phyloP scores from a whole-genome alignment of 768 basidiomycete genomes.

The Rhodotorula babjevae region DNA sequence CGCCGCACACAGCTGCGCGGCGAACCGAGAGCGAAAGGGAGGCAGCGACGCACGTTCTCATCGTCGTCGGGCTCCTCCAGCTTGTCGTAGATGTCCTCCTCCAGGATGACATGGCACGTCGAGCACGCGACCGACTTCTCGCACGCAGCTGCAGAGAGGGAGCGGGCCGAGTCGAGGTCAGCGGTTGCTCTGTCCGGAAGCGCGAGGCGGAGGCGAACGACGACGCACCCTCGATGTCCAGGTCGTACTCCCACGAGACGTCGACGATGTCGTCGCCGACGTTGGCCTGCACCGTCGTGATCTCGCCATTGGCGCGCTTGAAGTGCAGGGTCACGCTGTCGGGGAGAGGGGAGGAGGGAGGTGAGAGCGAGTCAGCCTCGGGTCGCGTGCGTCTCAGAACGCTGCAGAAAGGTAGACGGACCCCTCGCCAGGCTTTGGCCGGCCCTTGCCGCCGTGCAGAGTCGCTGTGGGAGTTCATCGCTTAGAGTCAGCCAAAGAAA shows the following conservation, averaged over 20 bases:
- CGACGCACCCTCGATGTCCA: conserved; percentile 85
- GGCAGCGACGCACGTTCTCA: conserved; percentile 58
- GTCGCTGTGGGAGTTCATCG: conserved; percentile 14
- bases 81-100: conserved; percentile 72
- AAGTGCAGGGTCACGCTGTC: conserved; percentile 81
- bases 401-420: conserved; percentile 40
- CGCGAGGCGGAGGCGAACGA: neutral
- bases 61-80: conserved; percentile 93
- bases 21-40: too few relatives aligned
- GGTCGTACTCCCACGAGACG: conserved; percentile 88
- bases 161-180: neutral
- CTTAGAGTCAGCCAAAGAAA: neutral
- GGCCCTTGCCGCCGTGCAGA: conserved; percentile 56
- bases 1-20: too few relatives aligned
- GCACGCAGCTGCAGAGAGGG: conserved; percentile 69
- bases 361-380: neutral
- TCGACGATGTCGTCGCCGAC: conserved; percentile 89
- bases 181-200: too few relatives aligned
- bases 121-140: conserved; percentile 96
- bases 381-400: neutral
- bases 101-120: conserved; percentile 89
- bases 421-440: conserved; percentile 68
- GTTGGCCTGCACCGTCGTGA: conserved; percentile 82
- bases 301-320: conserved; percentile 75
- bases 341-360: neutral